Evolutionary conservation across 202 grass and related monocot species (phyloP).

Genomic region (Carex sylvatica): DNA sequence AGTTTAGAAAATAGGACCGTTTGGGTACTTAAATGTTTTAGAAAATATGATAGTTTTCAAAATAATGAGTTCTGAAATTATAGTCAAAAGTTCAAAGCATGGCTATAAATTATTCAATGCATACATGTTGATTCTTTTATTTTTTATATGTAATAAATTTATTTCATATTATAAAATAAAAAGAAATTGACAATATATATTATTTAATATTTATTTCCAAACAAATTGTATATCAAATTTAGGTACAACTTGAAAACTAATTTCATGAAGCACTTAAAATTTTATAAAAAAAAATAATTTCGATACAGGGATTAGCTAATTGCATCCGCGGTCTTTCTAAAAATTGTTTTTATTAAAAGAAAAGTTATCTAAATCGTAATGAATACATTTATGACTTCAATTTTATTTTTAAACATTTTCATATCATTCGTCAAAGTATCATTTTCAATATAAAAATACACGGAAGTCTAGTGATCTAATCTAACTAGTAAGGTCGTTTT

Average conservation of each 20-base stretch:
- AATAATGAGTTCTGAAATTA: neutral
- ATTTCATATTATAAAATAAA: neutral
- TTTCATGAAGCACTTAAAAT: neutral
- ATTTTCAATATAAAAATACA: conserved; percentile 18
- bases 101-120: too few relatives aligned
- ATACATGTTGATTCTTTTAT: too few relatives aligned
- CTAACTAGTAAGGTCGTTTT: conserved; percentile 6
- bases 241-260: too few relatives aligned
- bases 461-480: neutral
- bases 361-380: neutral
- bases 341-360: neutral
- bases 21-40: neutral
- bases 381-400: neutral
- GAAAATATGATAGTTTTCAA: neutral
- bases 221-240: too few relatives aligned
- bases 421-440: neutral
- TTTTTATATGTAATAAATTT: neutral
- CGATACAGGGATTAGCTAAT: neutral
- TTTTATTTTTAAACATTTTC: neutral
- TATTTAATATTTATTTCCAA: too few relatives aligned
- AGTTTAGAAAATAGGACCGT: neutral
- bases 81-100: too few relatives aligned
- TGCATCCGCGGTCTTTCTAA: neutral
- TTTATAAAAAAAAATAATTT: neutral
- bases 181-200: neutral